Evolutionary conservation across 768 basidiomycete genomes (phyloP).

Genomic region (Cystobasidium tubakii): DNA sequence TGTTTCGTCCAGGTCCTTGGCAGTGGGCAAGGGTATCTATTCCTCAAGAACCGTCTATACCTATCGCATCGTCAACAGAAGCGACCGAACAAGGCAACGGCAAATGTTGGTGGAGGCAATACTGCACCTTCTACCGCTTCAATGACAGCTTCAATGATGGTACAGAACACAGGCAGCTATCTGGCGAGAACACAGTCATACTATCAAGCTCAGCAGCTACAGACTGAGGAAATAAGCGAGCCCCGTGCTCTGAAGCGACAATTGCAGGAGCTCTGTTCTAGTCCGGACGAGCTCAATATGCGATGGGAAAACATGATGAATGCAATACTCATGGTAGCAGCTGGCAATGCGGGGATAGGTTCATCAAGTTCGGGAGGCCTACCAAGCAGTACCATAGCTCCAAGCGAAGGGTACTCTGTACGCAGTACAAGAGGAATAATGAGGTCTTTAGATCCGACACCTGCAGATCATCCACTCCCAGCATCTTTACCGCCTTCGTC

Average conservation of each 20-base stretch:
- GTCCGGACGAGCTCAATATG: slow-evolving; percentile 7
- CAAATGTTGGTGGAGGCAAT: neutral
- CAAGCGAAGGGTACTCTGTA: neutral
- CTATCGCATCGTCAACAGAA: slow-evolving; percentile 31
- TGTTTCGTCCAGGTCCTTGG: slow-evolving; percentile 85
- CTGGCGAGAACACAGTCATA: slow-evolving; percentile 1
- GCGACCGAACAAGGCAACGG: neutral
- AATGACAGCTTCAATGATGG: neutral
- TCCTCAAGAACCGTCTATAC: slow-evolving; percentile 36
- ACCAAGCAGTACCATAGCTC: neutral
- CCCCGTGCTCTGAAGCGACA: slow-evolving; percentile 1
- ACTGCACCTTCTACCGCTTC: neutral
- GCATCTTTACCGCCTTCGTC: neutral
- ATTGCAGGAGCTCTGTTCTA: slow-evolving; percentile 11
- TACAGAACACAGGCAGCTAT: neutral
- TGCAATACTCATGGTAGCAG: neutral
- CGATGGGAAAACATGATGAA: slow-evolving; percentile 18
- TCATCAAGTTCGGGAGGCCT: neutral
- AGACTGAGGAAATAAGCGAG: neutral
- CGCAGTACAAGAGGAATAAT: neutral
- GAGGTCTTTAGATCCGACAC: neutral
- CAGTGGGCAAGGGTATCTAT: slow-evolving; percentile 49
- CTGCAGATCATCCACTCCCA: slow-evolving; percentile 1
- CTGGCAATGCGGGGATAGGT: neutral
- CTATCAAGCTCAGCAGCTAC: slow-evolving; percentile 14